Evolutionary conservation across 805 yeast species (phyloP).

Genomic region (Saccharomycopsis babjevae): DNA sequence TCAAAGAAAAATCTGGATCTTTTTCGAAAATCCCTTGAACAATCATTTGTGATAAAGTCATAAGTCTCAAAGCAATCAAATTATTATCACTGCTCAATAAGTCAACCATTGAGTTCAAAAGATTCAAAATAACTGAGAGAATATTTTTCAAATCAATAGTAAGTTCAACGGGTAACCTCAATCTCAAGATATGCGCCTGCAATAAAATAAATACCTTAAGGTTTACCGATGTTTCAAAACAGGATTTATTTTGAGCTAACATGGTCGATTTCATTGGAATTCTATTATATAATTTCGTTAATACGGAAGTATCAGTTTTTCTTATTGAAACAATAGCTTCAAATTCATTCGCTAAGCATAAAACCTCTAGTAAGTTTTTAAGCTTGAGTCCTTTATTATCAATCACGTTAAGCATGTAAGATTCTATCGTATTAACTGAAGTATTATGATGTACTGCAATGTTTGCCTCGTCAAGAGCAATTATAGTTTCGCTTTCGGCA

Average conservation of each 20-base stretch:
- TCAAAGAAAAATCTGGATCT: constrained; percentile 52
- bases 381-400: constrained; percentile 42
- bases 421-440: constrained; percentile 56
- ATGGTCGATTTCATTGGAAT: constrained; percentile 49
- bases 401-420: constrained; percentile 28
- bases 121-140: constrained; percentile 36
- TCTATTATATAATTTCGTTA: constrained; percentile 43
- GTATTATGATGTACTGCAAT: constrained; percentile 67
- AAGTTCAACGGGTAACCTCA: constrained; percentile 52
- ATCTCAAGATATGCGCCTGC: constrained; percentile 73
- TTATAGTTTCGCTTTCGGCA: constrained; percentile 32
- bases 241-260: constrained; percentile 15
- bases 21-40: constrained; percentile 80
- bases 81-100: constrained; percentile 70
- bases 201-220: constrained; percentile 50
- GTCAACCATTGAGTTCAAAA: constrained; percentile 65
- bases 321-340: constrained; percentile 52
- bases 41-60: constrained; percentile 84
- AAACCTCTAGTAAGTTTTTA: constrained; percentile 50
- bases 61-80: constrained; percentile 65
- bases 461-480: constrained; percentile 60
- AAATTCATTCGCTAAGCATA: constrained; percentile 64
- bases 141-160: constrained; percentile 45
- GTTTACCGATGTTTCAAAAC: constrained; percentile 23
- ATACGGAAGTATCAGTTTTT: constrained; percentile 40